Base-by-base conservation (phyloP, 768 basidiomycete species). In the Mycena crocata region DNA sequence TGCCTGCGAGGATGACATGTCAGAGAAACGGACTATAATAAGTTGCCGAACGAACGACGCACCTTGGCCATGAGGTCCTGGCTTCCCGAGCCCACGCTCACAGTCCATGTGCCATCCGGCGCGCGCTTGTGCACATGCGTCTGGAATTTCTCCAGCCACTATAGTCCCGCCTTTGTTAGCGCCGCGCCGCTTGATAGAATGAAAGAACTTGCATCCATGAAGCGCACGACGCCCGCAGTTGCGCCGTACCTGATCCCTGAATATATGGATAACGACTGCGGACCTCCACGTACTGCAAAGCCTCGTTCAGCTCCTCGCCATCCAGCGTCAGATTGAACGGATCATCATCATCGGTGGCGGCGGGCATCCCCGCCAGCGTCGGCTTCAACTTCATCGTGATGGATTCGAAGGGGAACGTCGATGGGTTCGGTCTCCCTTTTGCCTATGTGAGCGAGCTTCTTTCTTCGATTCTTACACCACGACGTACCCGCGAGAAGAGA, bases 31-130 rank as follows among this genome's bases (percentile, higher is more conserved):
- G 10, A 12, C 21, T 39, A 21, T 30, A 15, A 17, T 40, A 28
- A 39, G 15, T 19, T 1, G 3, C 5, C 9, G 5, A 19, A 31
- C 21, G n/a, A n/a, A n/a, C n/a, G 15, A 45, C 57, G 24, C 37
- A 40, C 84, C 78, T 85, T 86, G 73, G 77, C 80, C 62, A 86
- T 75, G 57, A 84, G 58, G 73, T 85, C 84, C 71, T 86, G 86
- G 69, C 82, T 82, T 3, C 86, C 86, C 34, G 76, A 76, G 2
- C 85, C 84, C 2, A 86, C 73, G 46, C 74, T 79, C 7, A 85
- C 71, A 17, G 72, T 64, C 84, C 85, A 86, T 46, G 75, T 78
- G n/a, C 67, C 75, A 28, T 71, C 75, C 23, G 32, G 48, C 21
- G 39, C 42, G n/a, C 81, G 75, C 21, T 74, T 74, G 71, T 87